Evolutionary conservation across 2,329 filamentous ascomycete species (phyloP).

Genomic region (Epichloe elymi): DNA sequence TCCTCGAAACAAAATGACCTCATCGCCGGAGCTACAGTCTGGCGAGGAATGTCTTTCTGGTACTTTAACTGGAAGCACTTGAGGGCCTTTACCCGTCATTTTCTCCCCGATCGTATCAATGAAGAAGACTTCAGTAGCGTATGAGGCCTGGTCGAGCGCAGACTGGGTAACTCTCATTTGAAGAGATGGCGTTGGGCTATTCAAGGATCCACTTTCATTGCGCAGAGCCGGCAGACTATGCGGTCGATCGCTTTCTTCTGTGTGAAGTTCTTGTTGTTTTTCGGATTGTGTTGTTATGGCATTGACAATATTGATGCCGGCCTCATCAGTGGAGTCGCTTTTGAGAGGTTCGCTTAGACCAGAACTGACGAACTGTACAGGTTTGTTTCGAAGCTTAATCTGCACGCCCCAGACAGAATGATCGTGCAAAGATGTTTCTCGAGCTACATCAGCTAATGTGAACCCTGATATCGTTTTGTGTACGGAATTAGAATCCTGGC

Average conservation of each 20-base stretch:
- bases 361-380: slow-evolving; percentile 40
- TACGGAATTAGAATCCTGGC: neutral
- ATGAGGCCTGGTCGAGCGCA: neutral
- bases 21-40: slow-evolving; percentile 39
- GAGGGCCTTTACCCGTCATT: neutral
- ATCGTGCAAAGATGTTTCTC: slow-evolving; percentile 34
- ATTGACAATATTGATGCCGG: slow-evolving; percentile 1
- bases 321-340: neutral
- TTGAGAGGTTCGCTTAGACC: slow-evolving; percentile 37
- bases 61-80: slow-evolving; percentile 2
- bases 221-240: neutral
- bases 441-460: slow-evolving; percentile 32
- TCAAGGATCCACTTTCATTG: neutral
- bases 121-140: slow-evolving; percentile 16
- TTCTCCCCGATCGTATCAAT: slow-evolving; percentile 23
- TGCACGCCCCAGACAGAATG: slow-evolving; percentile 25
- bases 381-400: slow-evolving; percentile 32
- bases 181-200: neutral
- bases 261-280: neutral
- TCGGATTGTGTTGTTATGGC: neutral
- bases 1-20: slow-evolving; percentile 57
- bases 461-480: slow-evolving; percentile 7
- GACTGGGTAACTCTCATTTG: neutral
- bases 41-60: slow-evolving; percentile 11
- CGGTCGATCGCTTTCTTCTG: neutral